Evolutionary conservation across 129 eudicot species (phyloP).

Genomic region (sunflower (Helianthus annuus)): HanXRQr2.0-SUNRISE NC_035446.2:166232767-166233266

Average conservation of each 20-base stretch:
- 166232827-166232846: neutral
- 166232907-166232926: neutral
- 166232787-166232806: neutral
- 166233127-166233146: conserved; percentile 32
- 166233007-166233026: neutral
- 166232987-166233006: neutral
- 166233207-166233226: neutral
- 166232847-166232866: neutral
- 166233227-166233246: conserved; percentile 3
- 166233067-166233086: conserved; percentile 62
- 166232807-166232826: neutral
- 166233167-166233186: neutral
- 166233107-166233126: conserved; percentile 70
- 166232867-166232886: neutral
- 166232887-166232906: too few relatives aligned
- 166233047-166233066: conserved; percentile 51
- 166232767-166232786: neutral
- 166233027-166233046: conserved; percentile 5
- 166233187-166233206: neutral
- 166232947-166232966: neutral
- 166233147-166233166: neutral
- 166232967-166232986: neutral
- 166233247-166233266: conserved; percentile 10
- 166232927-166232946: neutral
- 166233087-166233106: conserved; percentile 69